A percentile compares a stretch with the other conserved stretches of the same genome.
Conservation (phyloP, 768 basidiomycete genomes). For the Lactarius indigo region DNA sequence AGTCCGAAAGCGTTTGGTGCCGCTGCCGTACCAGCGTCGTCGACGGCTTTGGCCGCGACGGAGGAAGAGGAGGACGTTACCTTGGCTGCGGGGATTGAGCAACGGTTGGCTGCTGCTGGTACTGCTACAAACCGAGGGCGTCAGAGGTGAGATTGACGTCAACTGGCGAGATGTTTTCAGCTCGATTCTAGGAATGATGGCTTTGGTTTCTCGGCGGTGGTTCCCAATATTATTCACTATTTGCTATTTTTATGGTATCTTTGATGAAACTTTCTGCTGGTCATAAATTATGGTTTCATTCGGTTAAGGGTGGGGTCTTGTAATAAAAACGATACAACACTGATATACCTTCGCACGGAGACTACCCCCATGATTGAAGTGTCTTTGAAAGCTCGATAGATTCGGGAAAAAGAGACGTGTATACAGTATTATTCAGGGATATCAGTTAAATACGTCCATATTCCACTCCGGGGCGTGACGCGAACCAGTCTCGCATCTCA, state of each 20-base stretch:
- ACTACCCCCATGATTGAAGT: too few species aligned
- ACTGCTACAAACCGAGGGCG: not conserved
- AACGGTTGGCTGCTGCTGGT: slow-evolving; percentile 15
- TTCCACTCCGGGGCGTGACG: not conserved
- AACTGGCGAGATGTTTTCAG: not conserved
- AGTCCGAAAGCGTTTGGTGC: slow-evolving; percentile 30
- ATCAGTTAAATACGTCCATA: not conserved
- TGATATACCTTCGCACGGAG: too few species aligned
- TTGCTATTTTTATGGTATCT: too few species aligned
- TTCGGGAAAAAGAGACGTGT: not conserved
- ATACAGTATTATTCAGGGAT: not conserved
- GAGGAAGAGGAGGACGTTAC: slow-evolving; percentile 15
- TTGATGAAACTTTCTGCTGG: too few species aligned
- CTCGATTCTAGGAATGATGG: too few species aligned
- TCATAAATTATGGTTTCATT: too few species aligned
- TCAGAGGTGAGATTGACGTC: not conserved
- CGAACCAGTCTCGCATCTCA: not conserved
- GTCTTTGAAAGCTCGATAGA: not conserved
- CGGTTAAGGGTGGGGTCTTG: too few species aligned
- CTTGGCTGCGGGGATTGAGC: slow-evolving; percentile 24
- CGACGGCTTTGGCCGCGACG: not conserved
- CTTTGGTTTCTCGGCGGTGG: too few species aligned
- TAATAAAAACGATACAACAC: too few species aligned
- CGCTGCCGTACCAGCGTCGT: not conserved
- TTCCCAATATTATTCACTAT: too few species aligned